These are phyloP conservation scores for Arctium lappa DNA, from an alignment of 129 eudicot genomes.

Conservation along the genomic window DNA sequence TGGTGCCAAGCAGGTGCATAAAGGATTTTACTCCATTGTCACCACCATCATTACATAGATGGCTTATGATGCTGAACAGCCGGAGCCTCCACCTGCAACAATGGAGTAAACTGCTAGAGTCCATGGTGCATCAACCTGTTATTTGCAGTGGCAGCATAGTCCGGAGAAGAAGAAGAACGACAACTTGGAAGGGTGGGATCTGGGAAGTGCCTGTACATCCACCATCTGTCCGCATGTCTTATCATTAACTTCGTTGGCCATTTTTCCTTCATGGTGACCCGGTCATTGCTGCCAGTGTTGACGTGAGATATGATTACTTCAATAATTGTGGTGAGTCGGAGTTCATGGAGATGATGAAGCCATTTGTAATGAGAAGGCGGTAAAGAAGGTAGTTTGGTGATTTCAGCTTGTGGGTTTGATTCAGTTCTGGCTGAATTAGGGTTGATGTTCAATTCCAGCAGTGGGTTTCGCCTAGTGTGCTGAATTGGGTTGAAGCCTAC, in stretches of 20 bases:
- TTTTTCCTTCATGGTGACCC: conserved; percentile 71
- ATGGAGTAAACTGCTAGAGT: too few relatives aligned
- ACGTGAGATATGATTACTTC: conserved; percentile 68
- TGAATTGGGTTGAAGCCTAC: conserved; percentile 73
- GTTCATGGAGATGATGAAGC: conserved; percentile 93
- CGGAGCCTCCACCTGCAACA: not conserved
- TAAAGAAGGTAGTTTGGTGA: conserved; percentile 51
- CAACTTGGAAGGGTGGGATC: too few relatives aligned
- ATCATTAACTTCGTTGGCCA: conserved; percentile 88
- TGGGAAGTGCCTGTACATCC: conserved; percentile 11
- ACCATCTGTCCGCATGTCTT: conserved; percentile 54
- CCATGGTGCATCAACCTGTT: too few relatives aligned
- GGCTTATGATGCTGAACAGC: not conserved
- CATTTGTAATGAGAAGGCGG: conserved; percentile 51
- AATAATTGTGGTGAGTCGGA: conserved; percentile 88
- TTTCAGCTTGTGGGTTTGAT: conserved; percentile 95
- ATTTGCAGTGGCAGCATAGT: too few relatives aligned
- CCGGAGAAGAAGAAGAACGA: too few relatives aligned
- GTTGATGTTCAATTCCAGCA: conserved; percentile 56
- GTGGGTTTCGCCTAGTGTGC: conserved; percentile 51
- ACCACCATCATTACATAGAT: not conserved
- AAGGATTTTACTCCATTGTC: not conserved
- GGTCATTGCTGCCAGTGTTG: conserved; percentile 74
- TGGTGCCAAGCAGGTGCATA: not conserved
- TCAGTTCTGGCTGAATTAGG: conserved; percentile 87